phyloP scores from a whole-genome alignment of 306 rosid genomes.

The Malus fusca region DNA sequence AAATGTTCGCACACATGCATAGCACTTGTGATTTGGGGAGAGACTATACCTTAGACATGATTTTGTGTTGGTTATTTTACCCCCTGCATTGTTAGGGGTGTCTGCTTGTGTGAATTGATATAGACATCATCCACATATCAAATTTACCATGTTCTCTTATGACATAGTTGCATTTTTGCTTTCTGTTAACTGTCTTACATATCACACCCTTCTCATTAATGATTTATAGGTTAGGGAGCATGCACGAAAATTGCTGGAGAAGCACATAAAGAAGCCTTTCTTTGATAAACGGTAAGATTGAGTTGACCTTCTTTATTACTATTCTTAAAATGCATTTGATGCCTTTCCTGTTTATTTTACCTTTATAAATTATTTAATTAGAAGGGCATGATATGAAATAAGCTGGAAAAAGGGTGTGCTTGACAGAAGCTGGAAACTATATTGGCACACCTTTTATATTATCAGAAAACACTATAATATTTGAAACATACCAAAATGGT shows the following conservation, averaged over 20 bases:
- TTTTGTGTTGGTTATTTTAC: neutral
- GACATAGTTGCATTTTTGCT: neutral
- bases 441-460: neutral
- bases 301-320: neutral
- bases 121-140: neutral
- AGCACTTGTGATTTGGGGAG: neutral
- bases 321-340: neutral
- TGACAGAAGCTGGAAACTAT: neutral
- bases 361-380: neutral
- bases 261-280: slow-evolving; percentile 74
- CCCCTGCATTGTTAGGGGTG: neutral
- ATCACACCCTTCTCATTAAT: slow-evolving; percentile 6
- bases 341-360: neutral
- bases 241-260: slow-evolving; percentile 91
- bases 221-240: slow-evolving; percentile 73
- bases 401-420: neutral
- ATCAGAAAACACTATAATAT: neutral
- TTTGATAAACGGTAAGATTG: slow-evolving; percentile 57
- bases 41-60: neutral
- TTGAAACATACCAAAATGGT: too few species aligned
- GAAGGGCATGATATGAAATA: neutral
- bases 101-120: neutral
- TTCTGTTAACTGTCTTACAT: neutral
- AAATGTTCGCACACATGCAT: neutral
- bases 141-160: neutral